Percentiles rank a stretch among this genome's conserved stretches.
phyloP scores from a whole-genome alignment of 306 rosid genomes.

The Acacia crassicarpa region DNA sequence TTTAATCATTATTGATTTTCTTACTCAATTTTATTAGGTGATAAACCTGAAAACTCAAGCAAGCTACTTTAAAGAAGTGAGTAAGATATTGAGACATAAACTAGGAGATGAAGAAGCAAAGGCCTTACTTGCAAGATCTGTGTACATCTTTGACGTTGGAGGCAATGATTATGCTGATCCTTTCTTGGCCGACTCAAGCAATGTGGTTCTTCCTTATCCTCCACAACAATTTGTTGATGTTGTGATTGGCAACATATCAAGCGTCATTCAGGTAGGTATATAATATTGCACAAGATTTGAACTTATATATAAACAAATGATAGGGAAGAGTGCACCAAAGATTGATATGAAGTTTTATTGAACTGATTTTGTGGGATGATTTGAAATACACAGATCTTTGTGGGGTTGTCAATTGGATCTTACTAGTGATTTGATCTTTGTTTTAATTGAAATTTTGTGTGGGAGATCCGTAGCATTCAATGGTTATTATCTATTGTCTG shows the following conservation, averaged over 20 bases:
- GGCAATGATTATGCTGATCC: conserved; percentile 41
- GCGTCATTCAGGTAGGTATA: conserved; percentile 31
- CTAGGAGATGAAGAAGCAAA: conserved; percentile 34
- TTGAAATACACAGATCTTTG: no score
- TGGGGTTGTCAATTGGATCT: no score
- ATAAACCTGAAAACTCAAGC: conserved; percentile 41
- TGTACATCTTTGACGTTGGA: not conserved
- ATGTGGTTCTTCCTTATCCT: conserved; percentile 16
- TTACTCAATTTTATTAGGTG: conserved; percentile 24
- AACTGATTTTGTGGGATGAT: no score
- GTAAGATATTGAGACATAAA: conserved; percentile 20
- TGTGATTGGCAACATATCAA: conserved; percentile 50
- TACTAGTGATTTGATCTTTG: no score
- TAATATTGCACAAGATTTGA: no score
- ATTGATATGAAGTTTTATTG: no score
- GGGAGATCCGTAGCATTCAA: no score
- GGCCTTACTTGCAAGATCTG: not conserved
- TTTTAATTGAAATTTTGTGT: no score
- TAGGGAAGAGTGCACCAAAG: no score
- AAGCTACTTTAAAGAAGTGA: conserved; percentile 27
- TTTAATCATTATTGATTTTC: no score
- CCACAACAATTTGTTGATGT: conserved; percentile 30
- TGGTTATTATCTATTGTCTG: no score
- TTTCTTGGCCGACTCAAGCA: not conserved
- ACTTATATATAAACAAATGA: no score